Base-by-base conservation (phyloP, 192 early-diverging fungal genomes). In the Geranomyces variabilis region DNA sequence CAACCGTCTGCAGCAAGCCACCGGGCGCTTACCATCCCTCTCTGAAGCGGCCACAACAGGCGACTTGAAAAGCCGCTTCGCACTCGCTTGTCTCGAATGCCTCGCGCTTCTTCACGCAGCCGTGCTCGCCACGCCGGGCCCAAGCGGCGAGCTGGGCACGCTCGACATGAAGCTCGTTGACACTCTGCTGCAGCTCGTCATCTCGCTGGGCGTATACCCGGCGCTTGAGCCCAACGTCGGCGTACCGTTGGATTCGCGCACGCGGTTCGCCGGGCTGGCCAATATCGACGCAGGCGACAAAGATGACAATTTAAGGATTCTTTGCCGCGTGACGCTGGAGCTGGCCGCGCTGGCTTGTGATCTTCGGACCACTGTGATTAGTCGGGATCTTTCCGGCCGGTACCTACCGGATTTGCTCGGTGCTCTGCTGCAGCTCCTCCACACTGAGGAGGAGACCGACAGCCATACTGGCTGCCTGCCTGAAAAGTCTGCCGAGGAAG, bases 151-250 rank as follows among this genome's bases (percentile, higher is more conserved):
- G 43, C 56, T 86, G 26, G 90, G 90, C 62, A 77, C 89, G n/a
- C 75, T 80, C 67, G 90, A 91, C 71, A 74, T 87, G 30, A 76
- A 87, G 36, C 74, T 87, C 46, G 75, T 91, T 24, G 81, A 89
- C 66, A 90, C 87, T 21, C 79, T 91, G 62, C 67, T 91, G 14
- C 87, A 91, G 74, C 81, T 89, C 36, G 75, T 88, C 43, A 80
- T 90, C 1, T 89, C 77, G 33, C 87, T 87, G 86, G 90, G 90
- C 9, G 72, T 93, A 13, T 84, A 86, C 63, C 93, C 93, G 0
- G 83, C 81, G 33, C 75, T 92, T 26, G 67, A 86, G 22, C 83
- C 83, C 0, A 91, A 89, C 15, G 87, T 92, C 0, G 93, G 92
- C 0, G 79, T 93, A 46, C 86, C 87, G 7, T 71, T 93, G 41